phyloP scores from a whole-genome alignment of 176 grass and related monocot genomes.

The Miscanthus lutarioriparius region DNA sequence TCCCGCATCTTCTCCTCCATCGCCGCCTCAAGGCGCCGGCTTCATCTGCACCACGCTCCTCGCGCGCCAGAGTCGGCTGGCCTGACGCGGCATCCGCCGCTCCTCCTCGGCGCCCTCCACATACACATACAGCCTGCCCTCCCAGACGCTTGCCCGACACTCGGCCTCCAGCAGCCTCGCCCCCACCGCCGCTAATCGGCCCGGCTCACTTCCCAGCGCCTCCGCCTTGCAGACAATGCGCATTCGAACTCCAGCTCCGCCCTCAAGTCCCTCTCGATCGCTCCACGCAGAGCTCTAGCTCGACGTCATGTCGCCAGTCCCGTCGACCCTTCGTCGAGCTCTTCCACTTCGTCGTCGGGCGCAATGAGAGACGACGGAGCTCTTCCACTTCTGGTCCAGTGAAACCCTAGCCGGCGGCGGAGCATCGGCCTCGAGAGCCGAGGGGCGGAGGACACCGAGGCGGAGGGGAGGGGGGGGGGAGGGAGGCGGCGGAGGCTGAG shows the following conservation, averaged over 20 bases:
- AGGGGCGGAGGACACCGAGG: too few relatives aligned
- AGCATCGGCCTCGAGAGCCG: too few relatives aligned
- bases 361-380: too few relatives aligned
- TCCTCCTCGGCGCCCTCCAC: conserved; percentile 63
- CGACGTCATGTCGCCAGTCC: conserved; percentile 12
- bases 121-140: too few relatives aligned
- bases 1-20: conserved; percentile 66
- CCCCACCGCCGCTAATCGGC: conserved; percentile 54
- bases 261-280: conserved; percentile 43
- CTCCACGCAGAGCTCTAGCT: conserved; percentile 43
- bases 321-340: background rate
- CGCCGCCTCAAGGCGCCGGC: conserved; percentile 59
- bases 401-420: too few relatives aligned
- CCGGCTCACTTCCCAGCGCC: conserved; percentile 42
- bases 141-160: too few relatives aligned
- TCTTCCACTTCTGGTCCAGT: too few relatives aligned
- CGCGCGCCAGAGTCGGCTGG: conserved; percentile 86
- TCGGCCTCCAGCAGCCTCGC: conserved; percentile 34
- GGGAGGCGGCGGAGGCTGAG: too few relatives aligned
- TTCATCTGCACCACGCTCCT: conserved; percentile 87
- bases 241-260: conserved; percentile 73
- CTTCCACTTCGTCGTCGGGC: background rate
- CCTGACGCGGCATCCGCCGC: conserved; percentile 64
- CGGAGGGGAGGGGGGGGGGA: too few relatives aligned
- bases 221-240: conserved; percentile 60